These are phyloP conservation scores for Eremothecium cymbalariae DNA, from an alignment of 1,139 yeast genomes.

Conservation along the genomic window DNA sequence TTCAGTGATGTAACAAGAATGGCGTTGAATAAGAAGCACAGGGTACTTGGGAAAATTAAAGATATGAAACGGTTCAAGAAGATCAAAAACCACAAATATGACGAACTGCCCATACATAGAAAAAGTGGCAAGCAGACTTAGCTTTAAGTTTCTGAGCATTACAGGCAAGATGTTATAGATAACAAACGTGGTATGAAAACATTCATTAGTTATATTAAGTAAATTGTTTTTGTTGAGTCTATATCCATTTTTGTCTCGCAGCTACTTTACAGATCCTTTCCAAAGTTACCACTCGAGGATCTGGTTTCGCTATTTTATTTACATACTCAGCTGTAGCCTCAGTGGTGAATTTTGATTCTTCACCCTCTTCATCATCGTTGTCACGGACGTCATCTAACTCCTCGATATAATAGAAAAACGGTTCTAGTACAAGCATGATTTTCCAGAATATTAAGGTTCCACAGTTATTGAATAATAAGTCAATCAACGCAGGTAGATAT, in stretches of 20 bases:
- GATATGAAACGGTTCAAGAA: constrained; percentile 30
- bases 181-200: no score
- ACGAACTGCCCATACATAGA: constrained; percentile 34
- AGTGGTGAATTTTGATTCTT: not conserved
- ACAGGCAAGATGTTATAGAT: no score
- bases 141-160: no score
- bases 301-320: constrained; percentile 24
- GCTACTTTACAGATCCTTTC: constrained; percentile 33
- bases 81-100: constrained; percentile 34
- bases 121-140: constrained; percentile 27
- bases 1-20: constrained; percentile 38
- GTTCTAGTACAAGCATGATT: constrained; percentile 30
- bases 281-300: constrained; percentile 31
- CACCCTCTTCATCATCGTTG: constrained; percentile 12
- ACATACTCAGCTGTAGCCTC: not conserved
- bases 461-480: constrained; percentile 28
- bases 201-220: no score
- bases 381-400: constrained; percentile 27
- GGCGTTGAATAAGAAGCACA: constrained; percentile 45
- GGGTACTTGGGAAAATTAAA: constrained; percentile 35
- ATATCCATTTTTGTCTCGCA: constrained; percentile 33
- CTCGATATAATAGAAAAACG: constrained; percentile 32
- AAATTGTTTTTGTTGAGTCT: constrained; percentile 1
- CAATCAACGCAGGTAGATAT: constrained; percentile 29
- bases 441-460: constrained; percentile 29